phyloP scores from a whole-genome alignment of 495 filamentous ascomycete genomes.

The Aspergillus haitiensis region DNA sequence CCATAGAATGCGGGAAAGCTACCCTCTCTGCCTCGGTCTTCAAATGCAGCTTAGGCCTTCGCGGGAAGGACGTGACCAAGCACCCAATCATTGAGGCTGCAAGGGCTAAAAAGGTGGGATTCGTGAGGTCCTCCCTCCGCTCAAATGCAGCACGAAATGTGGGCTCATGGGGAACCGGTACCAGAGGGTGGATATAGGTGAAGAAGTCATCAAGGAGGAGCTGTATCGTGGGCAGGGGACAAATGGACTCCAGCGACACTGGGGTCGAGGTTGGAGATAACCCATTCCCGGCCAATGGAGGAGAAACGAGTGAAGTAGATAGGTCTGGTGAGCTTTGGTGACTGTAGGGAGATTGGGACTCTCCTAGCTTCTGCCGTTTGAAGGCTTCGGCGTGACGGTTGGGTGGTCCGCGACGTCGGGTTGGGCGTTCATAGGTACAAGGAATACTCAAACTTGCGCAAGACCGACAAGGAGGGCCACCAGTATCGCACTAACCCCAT shows the following conservation, averaged over 20 bases:
- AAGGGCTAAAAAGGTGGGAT: constrained; percentile 69
- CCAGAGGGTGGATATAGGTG: constrained; percentile 84
- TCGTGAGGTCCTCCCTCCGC: constrained; percentile 66
- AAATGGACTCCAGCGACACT: constrained; percentile 70
- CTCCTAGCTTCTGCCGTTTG: constrained; percentile 63
- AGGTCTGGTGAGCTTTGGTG: constrained; percentile 32
- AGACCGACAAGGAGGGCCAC: constrained; percentile 74
- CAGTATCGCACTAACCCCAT: constrained; percentile 69
- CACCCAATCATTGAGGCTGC: constrained; percentile 78
- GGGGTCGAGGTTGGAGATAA: constrained; percentile 28
- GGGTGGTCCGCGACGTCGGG: constrained; percentile 77
- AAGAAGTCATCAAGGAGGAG: constrained; percentile 84
- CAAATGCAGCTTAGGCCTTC: constrained; percentile 70
- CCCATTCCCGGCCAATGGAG: constrained; percentile 18
- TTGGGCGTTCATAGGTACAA: constrained; percentile 78
- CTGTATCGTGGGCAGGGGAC: constrained; percentile 62
- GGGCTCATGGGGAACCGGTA: constrained; percentile 82
- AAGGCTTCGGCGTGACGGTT: constrained; percentile 83
- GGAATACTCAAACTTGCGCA: constrained; percentile 77
- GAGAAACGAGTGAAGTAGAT: constrained; percentile 26
- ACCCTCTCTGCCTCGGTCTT: constrained; percentile 54
- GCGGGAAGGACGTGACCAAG: constrained; percentile 77
- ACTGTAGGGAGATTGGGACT: constrained; percentile 26
- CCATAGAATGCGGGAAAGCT: constrained; percentile 62
- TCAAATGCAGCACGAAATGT: constrained; percentile 74